These are phyloP conservation scores for Microcos paniculata DNA, from an alignment of 345 rosid species.

Conservation along the genomic window DNA sequence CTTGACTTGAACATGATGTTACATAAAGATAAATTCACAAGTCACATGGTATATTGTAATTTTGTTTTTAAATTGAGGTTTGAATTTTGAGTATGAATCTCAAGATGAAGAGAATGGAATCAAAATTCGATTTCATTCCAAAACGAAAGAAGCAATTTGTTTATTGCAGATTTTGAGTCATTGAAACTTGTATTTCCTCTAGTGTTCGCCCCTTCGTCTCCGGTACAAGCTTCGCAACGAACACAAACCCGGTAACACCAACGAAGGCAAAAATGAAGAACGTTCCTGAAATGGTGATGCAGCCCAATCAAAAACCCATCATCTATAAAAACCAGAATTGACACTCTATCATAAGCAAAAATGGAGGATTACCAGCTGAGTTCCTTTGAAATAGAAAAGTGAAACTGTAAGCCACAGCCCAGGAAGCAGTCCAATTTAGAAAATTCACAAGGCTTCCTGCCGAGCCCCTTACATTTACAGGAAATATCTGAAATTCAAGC, in stretches of 20 bases:
- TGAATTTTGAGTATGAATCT: no score
- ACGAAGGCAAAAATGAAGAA: constrained; percentile 48
- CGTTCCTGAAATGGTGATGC: constrained; percentile 37
- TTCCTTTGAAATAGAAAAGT: constrained; percentile 37
- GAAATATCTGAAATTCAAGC: constrained; percentile 28
- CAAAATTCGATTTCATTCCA: no score
- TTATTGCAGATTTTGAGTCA: constrained; percentile 19
- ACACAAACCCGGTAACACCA: constrained; percentile 25
- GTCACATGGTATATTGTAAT: no score
- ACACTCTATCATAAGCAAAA: no score
- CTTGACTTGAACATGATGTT: no score
- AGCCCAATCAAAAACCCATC: no score
- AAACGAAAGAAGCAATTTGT: no score
- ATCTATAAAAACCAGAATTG: no score
- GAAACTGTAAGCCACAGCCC: constrained; percentile 30
- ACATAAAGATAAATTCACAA: no score
- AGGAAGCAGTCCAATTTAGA: constrained; percentile 29
- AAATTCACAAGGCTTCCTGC: constrained; percentile 36
- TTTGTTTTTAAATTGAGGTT: no score
- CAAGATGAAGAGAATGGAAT: no score
- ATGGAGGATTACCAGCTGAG: constrained; percentile 29
- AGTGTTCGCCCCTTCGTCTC: constrained; percentile 66
- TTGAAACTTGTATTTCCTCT: constrained; percentile 52
- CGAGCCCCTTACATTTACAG: constrained; percentile 31
- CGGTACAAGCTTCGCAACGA: constrained; percentile 52